phyloP scores from a whole-genome alignment of 768 basidiomycete species.

The Rhizopogon sp. region DNA sequence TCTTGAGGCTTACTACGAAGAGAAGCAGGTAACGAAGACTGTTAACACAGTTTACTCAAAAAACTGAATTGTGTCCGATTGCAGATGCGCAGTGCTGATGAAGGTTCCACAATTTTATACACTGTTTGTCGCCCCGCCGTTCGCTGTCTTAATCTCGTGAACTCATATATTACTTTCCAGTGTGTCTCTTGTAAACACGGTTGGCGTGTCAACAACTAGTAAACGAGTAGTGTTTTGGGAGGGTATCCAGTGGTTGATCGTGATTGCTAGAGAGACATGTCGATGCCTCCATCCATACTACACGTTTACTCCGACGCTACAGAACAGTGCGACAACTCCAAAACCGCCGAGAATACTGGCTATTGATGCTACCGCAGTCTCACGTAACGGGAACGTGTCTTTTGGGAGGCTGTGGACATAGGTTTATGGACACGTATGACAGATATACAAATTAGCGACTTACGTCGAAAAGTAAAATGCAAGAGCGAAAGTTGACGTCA shows the following conservation, averaged over 20 bases:
- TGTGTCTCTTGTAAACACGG: slow-evolving; percentile 73
- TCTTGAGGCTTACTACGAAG: slow-evolving; percentile 81
- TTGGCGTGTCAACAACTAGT: slow-evolving; percentile 77
- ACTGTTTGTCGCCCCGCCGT: slow-evolving; percentile 51
- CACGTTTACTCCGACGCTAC: slow-evolving; percentile 79
- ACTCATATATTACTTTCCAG: slow-evolving; percentile 32
- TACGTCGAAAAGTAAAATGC: slow-evolving; percentile 90
- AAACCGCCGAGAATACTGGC: slow-evolving; percentile 83
- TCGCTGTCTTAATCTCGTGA: background rate
- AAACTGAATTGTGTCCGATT: background rate
- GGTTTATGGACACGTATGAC: background rate
- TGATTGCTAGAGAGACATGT: background rate
- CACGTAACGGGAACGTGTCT: slow-evolving; percentile 57
- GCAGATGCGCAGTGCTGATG: slow-evolving; percentile 86
- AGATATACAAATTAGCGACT: slow-evolving; percentile 21
- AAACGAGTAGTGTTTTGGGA: background rate
- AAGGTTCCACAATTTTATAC: slow-evolving; percentile 92
- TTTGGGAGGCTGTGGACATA: slow-evolving; percentile 63
- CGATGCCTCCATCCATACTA: slow-evolving; percentile 26
- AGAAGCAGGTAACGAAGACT: slow-evolving; percentile 62
- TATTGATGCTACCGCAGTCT: slow-evolving; percentile 61
- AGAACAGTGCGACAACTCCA: slow-evolving; percentile 87
- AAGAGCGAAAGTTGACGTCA: slow-evolving; percentile 74
- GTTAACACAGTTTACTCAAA: background rate
- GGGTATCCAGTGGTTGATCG: background rate